Percentiles rank a stretch among this genome's conserved stretches.
These are phyloP conservation scores for Xylaria grammica DNA, from an alignment of 495 filamentous ascomycete species.

Conservation along the genomic window DNA sequence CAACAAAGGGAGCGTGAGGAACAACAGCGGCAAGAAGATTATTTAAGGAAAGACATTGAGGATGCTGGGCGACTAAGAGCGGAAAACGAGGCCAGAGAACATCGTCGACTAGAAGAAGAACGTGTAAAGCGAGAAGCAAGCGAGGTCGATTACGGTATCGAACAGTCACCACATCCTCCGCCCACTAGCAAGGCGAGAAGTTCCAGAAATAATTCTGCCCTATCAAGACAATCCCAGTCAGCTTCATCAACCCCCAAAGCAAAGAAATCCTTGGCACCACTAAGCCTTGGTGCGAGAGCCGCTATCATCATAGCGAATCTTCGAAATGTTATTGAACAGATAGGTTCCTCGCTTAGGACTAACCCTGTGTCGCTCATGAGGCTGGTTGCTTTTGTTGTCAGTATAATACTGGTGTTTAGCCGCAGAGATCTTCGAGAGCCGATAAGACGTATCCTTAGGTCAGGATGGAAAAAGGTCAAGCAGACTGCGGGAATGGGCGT, in stretches of 20 bases:
- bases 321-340: constrained; percentile 64
- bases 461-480: constrained; percentile 82
- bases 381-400: constrained; percentile 80
- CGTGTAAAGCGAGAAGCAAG: constrained; percentile 44
- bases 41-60: constrained; percentile 64
- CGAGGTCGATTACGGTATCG: constrained; percentile 55
- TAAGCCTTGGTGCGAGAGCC: constrained; percentile 55
- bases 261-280: constrained; percentile 40
- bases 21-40: constrained; percentile 63
- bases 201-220: constrained; percentile 35
- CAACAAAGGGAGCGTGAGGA: constrained; percentile 69
- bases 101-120: constrained; percentile 51
- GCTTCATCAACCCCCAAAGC: constrained; percentile 33
- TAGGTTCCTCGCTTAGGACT: constrained; percentile 65
- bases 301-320: constrained; percentile 57
- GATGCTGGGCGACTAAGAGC: constrained; percentile 54
- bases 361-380: constrained; percentile 78
- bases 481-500: constrained; percentile 94
- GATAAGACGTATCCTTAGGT: constrained; percentile 66
- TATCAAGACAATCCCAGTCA: constrained; percentile 32
- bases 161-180: constrained; percentile 50
- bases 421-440: constrained; percentile 76
- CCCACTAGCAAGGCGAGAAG: constrained; percentile 60
- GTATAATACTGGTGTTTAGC: constrained; percentile 77
- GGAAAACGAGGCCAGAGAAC: constrained; percentile 61